Evolutionary conservation across 164 flowering plant species (phyloP).

Genomic region (Vitis rotundifolia): DNA sequence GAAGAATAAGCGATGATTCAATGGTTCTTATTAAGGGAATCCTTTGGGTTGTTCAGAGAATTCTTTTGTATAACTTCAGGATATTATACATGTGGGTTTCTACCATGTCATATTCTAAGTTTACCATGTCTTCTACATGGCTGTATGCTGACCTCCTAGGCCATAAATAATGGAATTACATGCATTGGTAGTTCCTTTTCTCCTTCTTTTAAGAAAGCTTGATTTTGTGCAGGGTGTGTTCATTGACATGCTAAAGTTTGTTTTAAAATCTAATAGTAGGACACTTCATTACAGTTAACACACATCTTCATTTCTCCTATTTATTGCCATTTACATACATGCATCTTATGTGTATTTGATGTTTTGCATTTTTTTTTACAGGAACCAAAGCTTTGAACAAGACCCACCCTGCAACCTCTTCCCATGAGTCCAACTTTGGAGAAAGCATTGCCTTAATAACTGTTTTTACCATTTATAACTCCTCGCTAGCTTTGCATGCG

Average conservation of each 20-base stretch:
- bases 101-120: not conserved
- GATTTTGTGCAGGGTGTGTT: too few relatives aligned
- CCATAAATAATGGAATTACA: not conserved
- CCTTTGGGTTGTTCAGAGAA: too few relatives aligned
- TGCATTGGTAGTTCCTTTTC: not conserved
- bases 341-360: not conserved
- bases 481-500: conserved; percentile 20
- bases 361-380: conserved; percentile 26
- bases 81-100: too few relatives aligned
- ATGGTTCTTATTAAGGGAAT: too few relatives aligned
- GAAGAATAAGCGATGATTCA: too few relatives aligned
- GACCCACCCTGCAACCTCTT: conserved; percentile 38
- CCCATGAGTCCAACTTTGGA: conserved; percentile 16
- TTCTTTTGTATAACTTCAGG: too few relatives aligned
- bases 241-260: too few relatives aligned
- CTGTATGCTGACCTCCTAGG: not conserved
- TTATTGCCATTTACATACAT: not conserved
- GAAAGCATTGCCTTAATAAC: conserved; percentile 62
- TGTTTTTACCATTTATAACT: conserved; percentile 71
- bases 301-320: too few relatives aligned
- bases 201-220: not conserved
- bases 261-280: too few relatives aligned
- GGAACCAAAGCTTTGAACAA: conserved; percentile 76
- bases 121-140: not conserved
- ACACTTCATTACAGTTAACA: too few relatives aligned